Conservation (phyloP, 768 basidiomycete genomes). For the Calocybe gangraenosa region DNA sequence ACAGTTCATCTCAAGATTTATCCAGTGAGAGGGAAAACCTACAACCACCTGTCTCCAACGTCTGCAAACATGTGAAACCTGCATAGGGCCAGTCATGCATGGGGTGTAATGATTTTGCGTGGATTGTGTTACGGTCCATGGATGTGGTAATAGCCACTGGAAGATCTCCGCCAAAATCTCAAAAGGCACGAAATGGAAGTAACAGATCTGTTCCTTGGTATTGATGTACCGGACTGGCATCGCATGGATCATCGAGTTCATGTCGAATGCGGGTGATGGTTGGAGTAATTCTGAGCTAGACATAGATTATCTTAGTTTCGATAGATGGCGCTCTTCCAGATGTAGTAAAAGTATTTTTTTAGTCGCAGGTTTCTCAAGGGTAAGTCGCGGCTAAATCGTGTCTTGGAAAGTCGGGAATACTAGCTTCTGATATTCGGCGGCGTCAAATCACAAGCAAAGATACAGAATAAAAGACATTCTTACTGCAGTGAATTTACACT, state of each 20-base stretch:
- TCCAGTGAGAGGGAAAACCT: constrained; percentile 3
- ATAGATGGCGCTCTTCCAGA: neutral
- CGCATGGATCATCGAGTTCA: constrained; percentile 6
- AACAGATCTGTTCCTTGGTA: neutral
- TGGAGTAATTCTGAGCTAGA: neutral
- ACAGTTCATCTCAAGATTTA: neutral
- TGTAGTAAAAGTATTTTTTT: too few species aligned
- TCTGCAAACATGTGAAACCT: constrained; percentile 8
- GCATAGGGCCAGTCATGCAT: neutral
- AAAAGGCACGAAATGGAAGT: constrained; percentile 2
- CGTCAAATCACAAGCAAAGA: too few species aligned
- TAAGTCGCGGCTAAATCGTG: too few species aligned
- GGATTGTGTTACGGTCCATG: too few species aligned
- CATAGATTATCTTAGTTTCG: neutral
- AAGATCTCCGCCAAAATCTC: constrained; percentile 7
- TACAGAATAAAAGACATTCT: neutral
- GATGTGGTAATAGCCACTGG: neutral
- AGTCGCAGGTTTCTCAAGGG: too few species aligned
- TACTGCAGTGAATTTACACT: neutral
- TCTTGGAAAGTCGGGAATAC: too few species aligned
- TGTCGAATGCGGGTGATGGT: neutral
- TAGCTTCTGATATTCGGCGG: too few species aligned
- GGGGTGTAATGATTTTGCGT: neutral
- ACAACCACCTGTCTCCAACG: constrained; percentile 5
- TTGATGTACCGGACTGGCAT: neutral